A percentile compares a stretch with the other conserved stretches of the same genome.
Conservation (phyloP, 2,329 filamentous ascomycete genomes). For the Mycosphaerella sp. region DNA sequence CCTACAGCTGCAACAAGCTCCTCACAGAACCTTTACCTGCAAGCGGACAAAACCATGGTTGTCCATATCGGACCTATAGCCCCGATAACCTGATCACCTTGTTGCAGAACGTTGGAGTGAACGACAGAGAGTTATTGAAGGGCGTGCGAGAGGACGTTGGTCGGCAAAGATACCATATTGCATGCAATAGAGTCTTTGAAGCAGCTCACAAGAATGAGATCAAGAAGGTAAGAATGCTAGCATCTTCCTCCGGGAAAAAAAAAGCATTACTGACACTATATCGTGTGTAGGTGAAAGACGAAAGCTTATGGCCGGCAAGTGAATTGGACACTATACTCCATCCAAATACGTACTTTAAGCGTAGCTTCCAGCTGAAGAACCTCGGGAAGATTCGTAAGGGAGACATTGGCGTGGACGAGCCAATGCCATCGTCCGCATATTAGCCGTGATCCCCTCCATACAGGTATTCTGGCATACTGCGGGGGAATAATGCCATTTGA, state of each 20-base stretch:
- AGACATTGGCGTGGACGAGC: conserved; percentile 35
- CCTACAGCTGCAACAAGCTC: conserved; percentile 92
- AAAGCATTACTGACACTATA: conserved; percentile 6
- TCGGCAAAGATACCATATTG: conserved; percentile 84
- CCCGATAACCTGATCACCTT: conserved; percentile 75
- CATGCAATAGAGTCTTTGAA: conserved; percentile 95
- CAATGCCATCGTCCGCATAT: conserved; percentile 12
- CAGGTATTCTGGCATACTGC: not conserved
- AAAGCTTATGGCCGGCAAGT: conserved; percentile 47
- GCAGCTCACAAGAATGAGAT: conserved; percentile 62
- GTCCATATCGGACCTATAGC: conserved; percentile 88
- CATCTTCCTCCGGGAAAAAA: not conserved
- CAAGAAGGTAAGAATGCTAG: conserved; percentile 35
- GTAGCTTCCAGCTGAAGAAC: conserved; percentile 83
- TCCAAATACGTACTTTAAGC: conserved; percentile 96
- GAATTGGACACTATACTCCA: conserved; percentile 94
- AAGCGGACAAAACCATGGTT: conserved; percentile 81
- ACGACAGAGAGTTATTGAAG: conserved; percentile 68
- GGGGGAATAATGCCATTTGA: not conserved
- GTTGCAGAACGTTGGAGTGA: conserved; percentile 71
- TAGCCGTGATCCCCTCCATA: not conserved
- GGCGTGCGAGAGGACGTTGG: conserved; percentile 84
- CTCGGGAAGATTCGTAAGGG: conserved; percentile 47
- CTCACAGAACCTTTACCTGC: conserved; percentile 82
- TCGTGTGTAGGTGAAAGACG: conserved; percentile 38